phyloP scores from a whole-genome alignment of 2,329 filamentous ascomycete species.

The Colletotrichum gloeosporioides region DNA sequence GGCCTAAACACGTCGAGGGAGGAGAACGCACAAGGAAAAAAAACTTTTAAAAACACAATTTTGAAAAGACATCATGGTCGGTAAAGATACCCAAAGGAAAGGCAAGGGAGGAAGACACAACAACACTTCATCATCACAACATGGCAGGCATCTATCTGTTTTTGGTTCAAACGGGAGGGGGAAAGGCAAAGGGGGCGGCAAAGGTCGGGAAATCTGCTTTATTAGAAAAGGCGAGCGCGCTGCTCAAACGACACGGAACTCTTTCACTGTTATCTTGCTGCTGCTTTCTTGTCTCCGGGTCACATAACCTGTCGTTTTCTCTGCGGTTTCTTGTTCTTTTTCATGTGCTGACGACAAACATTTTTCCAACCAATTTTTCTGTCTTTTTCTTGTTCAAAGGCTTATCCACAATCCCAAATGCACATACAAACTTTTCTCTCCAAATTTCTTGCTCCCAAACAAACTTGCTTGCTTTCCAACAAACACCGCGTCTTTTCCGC shows the following conservation, averaged over 20 bases:
- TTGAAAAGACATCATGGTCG: neutral
- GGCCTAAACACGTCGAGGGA: neutral
- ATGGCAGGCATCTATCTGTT: neutral
- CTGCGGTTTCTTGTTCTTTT: neutral
- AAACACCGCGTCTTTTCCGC: neutral
- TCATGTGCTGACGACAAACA: neutral
- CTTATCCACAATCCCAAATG: neutral
- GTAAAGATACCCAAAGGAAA: neutral
- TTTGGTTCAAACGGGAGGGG: neutral
- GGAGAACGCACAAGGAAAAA: neutral
- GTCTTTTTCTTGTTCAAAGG: neutral
- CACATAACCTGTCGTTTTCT: neutral
- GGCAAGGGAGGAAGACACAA: neutral
- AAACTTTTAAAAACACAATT: neutral
- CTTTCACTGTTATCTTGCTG: neutral
- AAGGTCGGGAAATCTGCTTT: neutral
- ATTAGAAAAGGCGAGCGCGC: constrained; percentile 16
- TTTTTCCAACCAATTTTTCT: neutral
- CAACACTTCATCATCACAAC: neutral
- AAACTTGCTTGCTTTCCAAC: neutral
- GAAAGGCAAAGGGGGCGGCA: neutral
- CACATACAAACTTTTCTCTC: neutral
- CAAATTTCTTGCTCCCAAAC: neutral
- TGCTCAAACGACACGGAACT: constrained; percentile 14
- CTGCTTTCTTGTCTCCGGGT: neutral